Conservation (phyloP, 2,329 filamentous ascomycete species). For the Colletotrichum higginsianum region DNA sequence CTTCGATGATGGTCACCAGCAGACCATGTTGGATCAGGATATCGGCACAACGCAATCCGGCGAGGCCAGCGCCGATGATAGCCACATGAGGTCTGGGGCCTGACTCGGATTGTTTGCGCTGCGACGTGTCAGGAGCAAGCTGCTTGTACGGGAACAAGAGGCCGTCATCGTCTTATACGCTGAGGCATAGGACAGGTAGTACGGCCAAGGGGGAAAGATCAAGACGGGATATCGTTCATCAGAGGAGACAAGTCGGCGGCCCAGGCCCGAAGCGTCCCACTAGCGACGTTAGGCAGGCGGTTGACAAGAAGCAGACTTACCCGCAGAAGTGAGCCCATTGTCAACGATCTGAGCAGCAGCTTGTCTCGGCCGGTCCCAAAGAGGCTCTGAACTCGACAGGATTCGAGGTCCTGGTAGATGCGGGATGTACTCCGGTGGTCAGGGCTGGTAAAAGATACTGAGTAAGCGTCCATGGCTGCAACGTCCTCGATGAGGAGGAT, state of each 20-base stretch:
- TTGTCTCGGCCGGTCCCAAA: slow-evolving; percentile 51
- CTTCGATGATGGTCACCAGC: slow-evolving; percentile 79
- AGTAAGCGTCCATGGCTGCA: slow-evolving; percentile 66
- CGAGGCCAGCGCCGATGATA: slow-evolving; percentile 79
- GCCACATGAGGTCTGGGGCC: slow-evolving; percentile 68
- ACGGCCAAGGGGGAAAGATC: slow-evolving; percentile 1
- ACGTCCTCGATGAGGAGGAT: neutral
- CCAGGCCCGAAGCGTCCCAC: slow-evolving; percentile 25
- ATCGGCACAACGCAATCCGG: slow-evolving; percentile 80
- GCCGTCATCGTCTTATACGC: slow-evolving; percentile 15
- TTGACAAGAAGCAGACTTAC: slow-evolving; percentile 47
- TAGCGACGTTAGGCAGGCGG: slow-evolving; percentile 39
- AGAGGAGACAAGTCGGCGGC: slow-evolving; percentile 16
- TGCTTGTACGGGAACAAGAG: slow-evolving; percentile 9
- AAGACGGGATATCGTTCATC: slow-evolving; percentile 20
- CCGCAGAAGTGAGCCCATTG: slow-evolving; percentile 54
- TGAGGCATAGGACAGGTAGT: slow-evolving; percentile 20
- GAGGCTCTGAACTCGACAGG: slow-evolving; percentile 56
- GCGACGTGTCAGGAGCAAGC: slow-evolving; percentile 35
- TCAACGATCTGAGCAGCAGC: slow-evolving; percentile 48
- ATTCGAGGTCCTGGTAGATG: slow-evolving; percentile 65
- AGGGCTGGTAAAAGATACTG: slow-evolving; percentile 63
- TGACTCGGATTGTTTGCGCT: slow-evolving; percentile 37
- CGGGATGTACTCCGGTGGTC: slow-evolving; percentile 60
- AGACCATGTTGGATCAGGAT: slow-evolving; percentile 75